Conservation (phyloP, 345 rosid genomes). For the Sisymbrium irio region DNA sequence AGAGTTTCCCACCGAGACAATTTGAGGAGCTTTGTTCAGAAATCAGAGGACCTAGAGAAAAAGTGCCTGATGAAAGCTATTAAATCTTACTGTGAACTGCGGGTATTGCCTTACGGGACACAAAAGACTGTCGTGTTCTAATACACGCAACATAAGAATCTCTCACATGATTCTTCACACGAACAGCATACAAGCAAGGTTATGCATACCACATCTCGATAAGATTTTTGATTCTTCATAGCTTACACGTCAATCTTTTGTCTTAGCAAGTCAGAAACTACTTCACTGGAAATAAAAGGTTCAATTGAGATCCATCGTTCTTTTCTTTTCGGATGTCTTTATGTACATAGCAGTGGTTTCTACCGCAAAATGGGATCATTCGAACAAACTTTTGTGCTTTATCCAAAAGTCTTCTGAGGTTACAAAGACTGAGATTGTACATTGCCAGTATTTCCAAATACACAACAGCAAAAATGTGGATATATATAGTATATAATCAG, state of each 20-base stretch:
- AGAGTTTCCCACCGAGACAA: slow-evolving; percentile 90
- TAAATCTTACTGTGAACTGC: slow-evolving; percentile 79
- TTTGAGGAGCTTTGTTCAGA: slow-evolving; percentile 69
- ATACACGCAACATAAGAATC: not conserved
- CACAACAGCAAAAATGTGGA: slow-evolving; percentile 30
- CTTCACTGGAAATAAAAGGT: slow-evolving; percentile 4
- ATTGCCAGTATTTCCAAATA: slow-evolving; percentile 24
- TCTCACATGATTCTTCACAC: slow-evolving; percentile 9
- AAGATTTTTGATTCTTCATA: not conserved
- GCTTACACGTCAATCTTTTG: slow-evolving; percentile 4
- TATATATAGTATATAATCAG: slow-evolving; percentile 3
- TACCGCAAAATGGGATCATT: slow-evolving; percentile 17
- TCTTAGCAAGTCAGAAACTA: slow-evolving; percentile 13
- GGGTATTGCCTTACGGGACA: slow-evolving; percentile 68
- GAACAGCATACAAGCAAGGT: not conserved
- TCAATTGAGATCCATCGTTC: not conserved
- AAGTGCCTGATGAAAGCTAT: slow-evolving; percentile 81
- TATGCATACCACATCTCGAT: slow-evolving; percentile 11
- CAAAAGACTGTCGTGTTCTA: slow-evolving; percentile 78
- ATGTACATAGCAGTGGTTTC: slow-evolving; percentile 16
- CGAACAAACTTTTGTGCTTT: slow-evolving; percentile 14
- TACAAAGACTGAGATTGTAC: slow-evolving; percentile 33
- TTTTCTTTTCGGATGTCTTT: slow-evolving; percentile 11
- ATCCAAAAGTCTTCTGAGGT: slow-evolving; percentile 24
- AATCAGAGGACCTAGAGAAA: slow-evolving; percentile 92